A percentile compares a stretch with the other conserved stretches of the same genome.
Conservation (phyloP, 176 grass and related monocot genomes). For the Ensete ventricosum region DNA sequence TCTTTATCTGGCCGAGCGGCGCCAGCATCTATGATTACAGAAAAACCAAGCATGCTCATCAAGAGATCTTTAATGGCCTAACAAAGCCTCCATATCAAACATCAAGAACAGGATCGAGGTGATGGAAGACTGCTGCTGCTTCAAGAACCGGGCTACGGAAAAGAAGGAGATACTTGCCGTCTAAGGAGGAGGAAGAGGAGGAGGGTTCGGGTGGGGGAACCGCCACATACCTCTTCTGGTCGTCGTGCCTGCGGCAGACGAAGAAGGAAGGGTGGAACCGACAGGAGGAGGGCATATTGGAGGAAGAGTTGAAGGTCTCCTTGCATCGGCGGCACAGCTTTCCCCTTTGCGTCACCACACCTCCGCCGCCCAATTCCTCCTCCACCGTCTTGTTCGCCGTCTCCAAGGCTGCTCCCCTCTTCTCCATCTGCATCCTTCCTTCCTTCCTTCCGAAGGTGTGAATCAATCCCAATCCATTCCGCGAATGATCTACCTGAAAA, state of each 20-base stretch:
- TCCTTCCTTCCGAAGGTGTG: background rate
- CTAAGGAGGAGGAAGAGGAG: background rate
- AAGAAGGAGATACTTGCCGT: background rate
- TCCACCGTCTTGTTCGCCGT: background rate
- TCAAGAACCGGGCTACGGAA: background rate
- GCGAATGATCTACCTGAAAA: too few species aligned
- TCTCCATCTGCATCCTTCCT: too few species aligned
- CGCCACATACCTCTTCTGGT: constrained; percentile 54
- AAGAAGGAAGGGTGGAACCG: constrained; percentile 79
- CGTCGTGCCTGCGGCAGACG: constrained; percentile 83
- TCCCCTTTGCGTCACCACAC: background rate
- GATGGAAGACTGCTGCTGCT: background rate
- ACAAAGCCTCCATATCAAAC: too few species aligned
- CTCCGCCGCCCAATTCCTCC: background rate
- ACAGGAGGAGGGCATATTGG: constrained; percentile 45
- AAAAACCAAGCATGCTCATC: too few species aligned
- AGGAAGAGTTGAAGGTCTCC: constrained; percentile 29
- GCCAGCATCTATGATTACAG: too few species aligned
- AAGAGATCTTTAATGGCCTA: too few species aligned
- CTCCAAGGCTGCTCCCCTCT: too few species aligned
- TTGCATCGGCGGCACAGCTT: constrained; percentile 67
- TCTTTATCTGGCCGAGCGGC: too few species aligned
- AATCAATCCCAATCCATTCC: background rate
- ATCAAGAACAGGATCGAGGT: background rate
- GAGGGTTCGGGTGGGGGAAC: background rate